phyloP scores from a whole-genome alignment of 805 yeast genomes.

The Dipodascopsis uninucleata region DNA sequence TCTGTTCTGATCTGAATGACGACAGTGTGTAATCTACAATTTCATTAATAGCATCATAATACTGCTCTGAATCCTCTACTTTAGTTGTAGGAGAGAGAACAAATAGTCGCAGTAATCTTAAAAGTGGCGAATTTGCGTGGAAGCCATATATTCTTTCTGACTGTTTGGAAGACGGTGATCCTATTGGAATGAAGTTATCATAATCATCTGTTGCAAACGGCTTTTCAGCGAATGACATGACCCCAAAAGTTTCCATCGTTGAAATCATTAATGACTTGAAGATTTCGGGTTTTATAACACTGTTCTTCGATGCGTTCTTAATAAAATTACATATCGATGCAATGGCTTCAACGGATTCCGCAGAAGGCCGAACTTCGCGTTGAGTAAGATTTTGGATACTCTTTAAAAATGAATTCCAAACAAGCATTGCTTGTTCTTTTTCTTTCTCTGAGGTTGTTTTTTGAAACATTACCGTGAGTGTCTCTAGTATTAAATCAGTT shows the following conservation, averaged over 20 bases:
- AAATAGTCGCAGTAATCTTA: no score
- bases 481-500: constrained; percentile 4
- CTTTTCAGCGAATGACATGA: constrained; percentile 6
- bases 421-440: not conserved
- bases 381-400: constrained; percentile 8
- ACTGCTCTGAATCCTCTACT: no score
- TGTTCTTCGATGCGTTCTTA: not conserved
- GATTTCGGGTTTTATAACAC: constrained; percentile 3
- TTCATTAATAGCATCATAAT: no score
- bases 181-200: constrained; percentile 8
- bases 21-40: no score
- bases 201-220: constrained; percentile 4
- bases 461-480: constrained; percentile 9
- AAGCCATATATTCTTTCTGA: no score
- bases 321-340: constrained; percentile 16
- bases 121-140: no score
- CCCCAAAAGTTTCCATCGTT: constrained; percentile 9
- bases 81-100: no score
- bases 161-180: constrained; percentile 7
- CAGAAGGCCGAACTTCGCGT: constrained; percentile 22
- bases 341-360: constrained; percentile 15
- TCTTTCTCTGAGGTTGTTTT: constrained; percentile 4
- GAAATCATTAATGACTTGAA: constrained; percentile 5
- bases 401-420: constrained; percentile 16
- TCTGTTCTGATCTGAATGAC: no score